phyloP scores from a whole-genome alignment of 2,329 filamentous ascomycete genomes.

The Lasiodiplodia sp. region DNA sequence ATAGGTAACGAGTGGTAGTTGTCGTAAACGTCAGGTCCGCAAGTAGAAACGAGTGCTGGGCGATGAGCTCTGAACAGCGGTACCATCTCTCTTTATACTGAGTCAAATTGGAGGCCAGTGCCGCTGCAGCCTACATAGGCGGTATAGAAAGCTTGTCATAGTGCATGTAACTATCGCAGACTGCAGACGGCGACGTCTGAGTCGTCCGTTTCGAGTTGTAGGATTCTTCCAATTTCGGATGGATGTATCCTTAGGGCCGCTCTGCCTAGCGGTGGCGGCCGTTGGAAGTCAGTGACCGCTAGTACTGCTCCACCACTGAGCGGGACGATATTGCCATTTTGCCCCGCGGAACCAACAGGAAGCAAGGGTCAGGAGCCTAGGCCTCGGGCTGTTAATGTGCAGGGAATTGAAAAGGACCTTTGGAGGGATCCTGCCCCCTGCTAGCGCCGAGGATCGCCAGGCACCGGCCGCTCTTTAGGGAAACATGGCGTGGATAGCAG shows the following conservation, averaged over 20 bases:
- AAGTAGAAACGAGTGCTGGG: constrained; percentile 1
- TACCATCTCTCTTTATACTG: not conserved
- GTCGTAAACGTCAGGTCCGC: not conserved
- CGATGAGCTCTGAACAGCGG: not conserved
- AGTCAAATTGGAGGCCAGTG: not conserved
- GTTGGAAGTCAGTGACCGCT: not conserved
- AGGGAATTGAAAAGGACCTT: constrained; percentile 8
- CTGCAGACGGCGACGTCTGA: no score
- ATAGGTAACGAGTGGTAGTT: not conserved
- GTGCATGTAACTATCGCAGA: not conserved
- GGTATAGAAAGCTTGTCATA: constrained; percentile 1
- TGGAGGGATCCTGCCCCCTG: constrained; percentile 14
- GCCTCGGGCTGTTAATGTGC: not conserved
- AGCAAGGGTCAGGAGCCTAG: not conserved
- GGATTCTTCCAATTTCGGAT: constrained; percentile 21
- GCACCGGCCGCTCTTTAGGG: not conserved
- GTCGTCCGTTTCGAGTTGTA: not conserved
- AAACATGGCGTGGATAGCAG: not conserved
- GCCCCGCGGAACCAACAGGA: not conserved
- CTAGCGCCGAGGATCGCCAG: constrained; percentile 21
- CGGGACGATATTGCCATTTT: not conserved
- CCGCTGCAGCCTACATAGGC: not conserved
- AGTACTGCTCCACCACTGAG: not conserved
- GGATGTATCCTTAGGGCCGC: constrained; percentile 1
- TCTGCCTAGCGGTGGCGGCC: constrained; percentile 10